Evolutionary conservation across 1,284 basidiomycete genomes (phyloP).

Genomic region (Apiotrichum laibachii): DNA sequence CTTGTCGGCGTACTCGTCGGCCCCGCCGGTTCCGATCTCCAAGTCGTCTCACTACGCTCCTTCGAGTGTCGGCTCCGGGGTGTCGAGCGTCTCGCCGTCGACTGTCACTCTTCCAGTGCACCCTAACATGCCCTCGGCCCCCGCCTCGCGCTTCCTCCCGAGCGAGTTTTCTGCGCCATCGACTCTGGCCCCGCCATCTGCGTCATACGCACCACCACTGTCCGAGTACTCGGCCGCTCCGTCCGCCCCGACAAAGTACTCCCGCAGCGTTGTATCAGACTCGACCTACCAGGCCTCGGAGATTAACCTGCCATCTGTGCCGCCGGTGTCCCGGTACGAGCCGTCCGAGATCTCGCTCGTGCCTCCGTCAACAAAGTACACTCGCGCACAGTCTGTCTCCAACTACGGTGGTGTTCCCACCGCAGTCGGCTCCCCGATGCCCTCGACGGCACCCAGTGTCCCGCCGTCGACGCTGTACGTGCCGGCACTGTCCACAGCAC

Average conservation of each 20-base stretch:
- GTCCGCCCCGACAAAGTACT: not conserved
- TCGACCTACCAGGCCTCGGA: not conserved
- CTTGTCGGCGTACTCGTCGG: slow-evolving; percentile 7
- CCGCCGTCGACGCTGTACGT: not conserved
- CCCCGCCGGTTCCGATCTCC: slow-evolving; percentile 30
- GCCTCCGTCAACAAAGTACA: not conserved
- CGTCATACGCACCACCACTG: not conserved
- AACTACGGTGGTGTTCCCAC: not conserved
- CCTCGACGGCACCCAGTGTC: not conserved
- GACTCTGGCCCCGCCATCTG: not conserved
- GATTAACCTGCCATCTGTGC: not conserved
- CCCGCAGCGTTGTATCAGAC: not conserved
- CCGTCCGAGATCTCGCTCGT: not conserved
- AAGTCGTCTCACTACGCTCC: slow-evolving; percentile 1
- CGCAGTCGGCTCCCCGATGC: not conserved
- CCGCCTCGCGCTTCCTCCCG: not conserved
- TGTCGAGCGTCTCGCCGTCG: not conserved
- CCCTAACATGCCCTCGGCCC: not conserved
- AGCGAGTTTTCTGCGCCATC: not conserved
- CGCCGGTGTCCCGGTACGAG: not conserved
- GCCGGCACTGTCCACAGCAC: not conserved
- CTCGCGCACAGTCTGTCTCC: not conserved
- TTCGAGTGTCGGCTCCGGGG: not conserved
- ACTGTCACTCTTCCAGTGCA: not conserved
- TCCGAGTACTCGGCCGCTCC: not conserved